These are phyloP conservation scores for Ceratorhiza oryzae-sativae DNA, from an alignment of 1,284 basidiomycete species.

Conservation along the genomic window DNA sequence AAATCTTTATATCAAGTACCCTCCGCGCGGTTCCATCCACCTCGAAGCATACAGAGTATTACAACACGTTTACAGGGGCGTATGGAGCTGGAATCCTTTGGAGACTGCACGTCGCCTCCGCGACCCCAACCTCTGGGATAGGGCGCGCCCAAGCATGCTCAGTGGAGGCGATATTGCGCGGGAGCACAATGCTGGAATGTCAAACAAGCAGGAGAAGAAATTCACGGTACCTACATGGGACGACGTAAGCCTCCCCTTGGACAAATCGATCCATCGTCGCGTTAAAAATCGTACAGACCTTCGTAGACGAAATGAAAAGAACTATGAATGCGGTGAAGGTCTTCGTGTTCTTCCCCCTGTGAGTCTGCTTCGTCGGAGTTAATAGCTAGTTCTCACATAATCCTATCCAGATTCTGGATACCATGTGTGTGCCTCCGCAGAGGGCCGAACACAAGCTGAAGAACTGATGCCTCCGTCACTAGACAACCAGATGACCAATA, in stretches of 20 bases:
- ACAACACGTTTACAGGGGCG: constrained; percentile 46
- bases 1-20: constrained; percentile 53
- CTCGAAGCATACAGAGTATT: constrained; percentile 45
- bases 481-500: constrained; percentile 38
- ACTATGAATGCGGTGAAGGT: constrained; percentile 56
- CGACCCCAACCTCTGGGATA: constrained; percentile 52
- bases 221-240: constrained; percentile 53
- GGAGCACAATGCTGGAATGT: constrained; percentile 47
- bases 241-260: constrained; percentile 36
- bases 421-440: constrained; percentile 22
- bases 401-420: constrained; percentile 10
- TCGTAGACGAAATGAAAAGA: constrained; percentile 55
- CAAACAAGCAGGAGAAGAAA: constrained; percentile 43
- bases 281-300: constrained; percentile 41
- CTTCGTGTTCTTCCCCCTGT: constrained; percentile 45
- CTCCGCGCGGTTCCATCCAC: constrained; percentile 54
- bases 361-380: neutral
- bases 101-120: constrained; percentile 45
- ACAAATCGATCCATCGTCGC: neutral
- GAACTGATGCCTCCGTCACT: neutral
- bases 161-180: neutral
- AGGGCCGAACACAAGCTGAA: neutral
- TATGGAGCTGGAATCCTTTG: constrained; percentile 50
- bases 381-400: neutral
- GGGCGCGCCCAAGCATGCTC: constrained; percentile 43